phyloP scores from a whole-genome alignment of 345 rosid species.

The Eucalyptus polybractea region DNA sequence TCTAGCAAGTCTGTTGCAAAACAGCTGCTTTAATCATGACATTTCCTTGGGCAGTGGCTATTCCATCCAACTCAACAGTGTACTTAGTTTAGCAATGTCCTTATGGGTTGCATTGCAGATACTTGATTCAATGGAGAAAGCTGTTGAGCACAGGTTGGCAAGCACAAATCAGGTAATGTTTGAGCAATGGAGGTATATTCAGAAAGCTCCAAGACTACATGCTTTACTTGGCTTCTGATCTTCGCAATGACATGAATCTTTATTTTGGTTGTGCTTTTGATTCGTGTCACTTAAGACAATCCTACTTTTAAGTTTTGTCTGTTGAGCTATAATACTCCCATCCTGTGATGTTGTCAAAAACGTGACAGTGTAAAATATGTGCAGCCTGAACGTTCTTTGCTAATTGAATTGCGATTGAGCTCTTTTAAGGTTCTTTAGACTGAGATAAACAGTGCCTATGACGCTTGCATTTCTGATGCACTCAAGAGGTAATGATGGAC shows the following conservation, averaged over 20 bases:
- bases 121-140: slow-evolving; percentile 77
- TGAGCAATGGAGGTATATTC: slow-evolving; percentile 57
- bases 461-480: neutral
- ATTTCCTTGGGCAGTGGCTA: neutral
- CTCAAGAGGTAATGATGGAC: neutral
- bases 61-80: too few relatives aligned
- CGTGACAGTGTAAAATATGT: neutral
- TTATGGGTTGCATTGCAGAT: slow-evolving; percentile 24
- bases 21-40: neutral
- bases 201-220: slow-evolving; percentile 62
- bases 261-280: slow-evolving; percentile 67
- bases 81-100: neutral
- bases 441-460: neutral
- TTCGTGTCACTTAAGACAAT: slow-evolving; percentile 44
- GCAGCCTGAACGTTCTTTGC: neutral
- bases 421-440: neutral
- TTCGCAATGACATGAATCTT: slow-evolving; percentile 60
- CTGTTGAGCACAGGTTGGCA: slow-evolving; percentile 82
- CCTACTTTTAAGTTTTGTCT: neutral
- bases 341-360: neutral
- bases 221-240: slow-evolving; percentile 73
- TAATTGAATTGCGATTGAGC: neutral
- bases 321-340: neutral
- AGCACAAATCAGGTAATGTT: slow-evolving; percentile 59
- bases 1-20: neutral